These are phyloP conservation scores for Marasmius fiardii DNA, from an alignment of 1,284 basidiomycete species.

Conservation along the genomic window DNA sequence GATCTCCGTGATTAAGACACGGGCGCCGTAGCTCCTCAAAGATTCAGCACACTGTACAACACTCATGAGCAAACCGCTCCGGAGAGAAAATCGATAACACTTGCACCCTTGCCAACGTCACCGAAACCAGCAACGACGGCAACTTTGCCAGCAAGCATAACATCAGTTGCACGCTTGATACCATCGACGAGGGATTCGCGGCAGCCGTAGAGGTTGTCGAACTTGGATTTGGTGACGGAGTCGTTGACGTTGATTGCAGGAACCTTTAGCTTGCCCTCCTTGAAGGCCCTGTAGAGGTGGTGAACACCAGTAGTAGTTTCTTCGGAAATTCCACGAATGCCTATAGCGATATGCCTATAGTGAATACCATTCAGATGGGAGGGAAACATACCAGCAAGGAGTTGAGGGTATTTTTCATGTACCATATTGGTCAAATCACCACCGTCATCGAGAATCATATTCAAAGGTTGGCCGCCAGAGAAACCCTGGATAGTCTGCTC, in stretches of 20 bases:
- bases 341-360: conserved; percentile 31
- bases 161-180: conserved; percentile 99
- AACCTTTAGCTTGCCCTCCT: conserved; percentile 94
- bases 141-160: conserved; percentile 99
- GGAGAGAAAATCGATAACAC: conserved; percentile 28
- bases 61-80: conserved; percentile 6
- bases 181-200: conserved; percentile 99
- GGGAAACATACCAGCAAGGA: conserved; percentile 55
- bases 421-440: conserved; percentile 96
- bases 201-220: conserved; percentile 96
- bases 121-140: conserved; percentile 98
- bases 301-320: conserved; percentile 99
- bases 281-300: conserved; percentile 97
- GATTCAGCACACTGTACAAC: conserved; percentile 88
- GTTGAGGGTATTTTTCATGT: conserved; percentile 95
- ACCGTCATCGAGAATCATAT: conserved; percentile 99
- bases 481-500: conserved; percentile 92
- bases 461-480: conserved; percentile 77
- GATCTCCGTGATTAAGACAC: conserved; percentile 96
- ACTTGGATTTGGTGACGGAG: conserved; percentile 99
- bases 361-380: conserved; percentile 3
- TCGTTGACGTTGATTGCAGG: conserved; percentile 99
- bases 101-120: conserved; percentile 97
- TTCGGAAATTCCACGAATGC: conserved; percentile 93
- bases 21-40: conserved; percentile 93